Evolutionary conservation across 192 early-diverging fungal species (phyloP).

Genomic region (Coemansia sp.): DNA sequence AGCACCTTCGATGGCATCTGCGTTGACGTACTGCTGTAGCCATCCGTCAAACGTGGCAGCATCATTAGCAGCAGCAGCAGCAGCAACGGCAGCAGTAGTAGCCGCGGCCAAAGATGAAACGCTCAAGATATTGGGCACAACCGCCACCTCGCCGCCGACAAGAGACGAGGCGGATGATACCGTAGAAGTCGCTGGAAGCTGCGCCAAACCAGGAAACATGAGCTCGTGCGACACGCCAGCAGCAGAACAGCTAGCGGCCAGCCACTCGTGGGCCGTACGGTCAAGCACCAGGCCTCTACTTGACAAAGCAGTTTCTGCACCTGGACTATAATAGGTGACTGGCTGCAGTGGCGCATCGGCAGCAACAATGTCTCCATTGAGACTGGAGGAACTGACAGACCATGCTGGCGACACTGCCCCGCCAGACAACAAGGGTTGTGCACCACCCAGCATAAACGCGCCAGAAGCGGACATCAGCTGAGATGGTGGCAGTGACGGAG

Average conservation of each 20-base stretch:
- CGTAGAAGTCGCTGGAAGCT: neutral
- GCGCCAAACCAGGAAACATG: slow-evolving; percentile 17
- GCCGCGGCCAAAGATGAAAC: neutral
- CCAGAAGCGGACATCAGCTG: neutral
- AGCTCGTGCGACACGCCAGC: neutral
- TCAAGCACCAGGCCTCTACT: neutral
- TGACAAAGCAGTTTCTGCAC: neutral
- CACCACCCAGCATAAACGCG: neutral
- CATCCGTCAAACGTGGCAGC: slow-evolving; percentile 38
- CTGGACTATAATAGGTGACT: neutral
- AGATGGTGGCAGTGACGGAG: neutral
- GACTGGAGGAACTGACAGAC: slow-evolving; percentile 31
- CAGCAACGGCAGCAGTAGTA: neutral
- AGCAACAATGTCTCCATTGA: slow-evolving; percentile 10
- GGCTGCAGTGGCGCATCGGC: slow-evolving; percentile 16
- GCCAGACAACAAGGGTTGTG: neutral
- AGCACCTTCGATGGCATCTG: slow-evolving; percentile 20
- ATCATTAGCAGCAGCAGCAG: slow-evolving; percentile 5
- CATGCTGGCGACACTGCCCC: slow-evolving; percentile 30
- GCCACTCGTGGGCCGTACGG: slow-evolving; percentile 10
- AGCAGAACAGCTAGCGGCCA: neutral
- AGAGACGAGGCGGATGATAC: neutral
- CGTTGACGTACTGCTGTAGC: slow-evolving; percentile 50
- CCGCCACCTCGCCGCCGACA: neutral
- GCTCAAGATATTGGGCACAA: too few species aligned